Evolutionary conservation across 2,329 filamentous ascomycete genomes (phyloP), one percentile per base, ranked within the genome.

Genomic region (Paradendryphiella salina): DNA sequence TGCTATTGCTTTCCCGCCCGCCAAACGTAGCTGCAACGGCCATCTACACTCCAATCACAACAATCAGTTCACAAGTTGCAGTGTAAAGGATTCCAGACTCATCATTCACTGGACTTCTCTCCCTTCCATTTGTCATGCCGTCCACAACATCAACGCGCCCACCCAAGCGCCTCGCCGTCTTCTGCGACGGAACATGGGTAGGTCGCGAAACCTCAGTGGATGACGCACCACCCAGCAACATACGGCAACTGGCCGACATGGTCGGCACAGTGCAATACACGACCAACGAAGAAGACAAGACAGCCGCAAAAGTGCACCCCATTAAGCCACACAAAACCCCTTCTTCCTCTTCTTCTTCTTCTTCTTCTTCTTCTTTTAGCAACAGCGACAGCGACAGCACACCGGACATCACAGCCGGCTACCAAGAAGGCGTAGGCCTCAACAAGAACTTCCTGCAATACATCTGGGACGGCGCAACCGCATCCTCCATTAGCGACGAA

Each of bases 181-280:
- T 71, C 49, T 72, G 69, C 52, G 70, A 72, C 54, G 70, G 70
- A 14, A 72, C 68, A 17, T 73, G 70, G 70, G 69, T 68, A 8
- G 70, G 70, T 4, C 60, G 69, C 28, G 69, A 72, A 31, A 72
- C 70, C 1, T 50, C 50, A 3, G 58, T 68, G 8, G 52, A 59
- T 5, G 50, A 54, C 15, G 67, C 64, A 17, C 69, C 69, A 7
- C 40, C 49, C 4, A 70, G 63, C 52, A 73, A 73, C 44, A 71
- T 72, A 28, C 59, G 56, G 14, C 61, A 65, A 18, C 57, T 73
- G 5, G 69, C 69, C 39, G 53, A 66, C 33, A 64, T 68, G 61
- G 60, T 71, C 11, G 70, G 70, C 33, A 52, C 60, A 9, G 56
- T 70, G 11, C 20, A 61, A 8, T 66, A 59, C 35, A 26, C 23